A percentile compares a stretch with the other conserved stretches of the same genome.
phyloP scores from a whole-genome alignment of 108 stramenopile species.

The Chaetoceros tenuissimus region DNA sequence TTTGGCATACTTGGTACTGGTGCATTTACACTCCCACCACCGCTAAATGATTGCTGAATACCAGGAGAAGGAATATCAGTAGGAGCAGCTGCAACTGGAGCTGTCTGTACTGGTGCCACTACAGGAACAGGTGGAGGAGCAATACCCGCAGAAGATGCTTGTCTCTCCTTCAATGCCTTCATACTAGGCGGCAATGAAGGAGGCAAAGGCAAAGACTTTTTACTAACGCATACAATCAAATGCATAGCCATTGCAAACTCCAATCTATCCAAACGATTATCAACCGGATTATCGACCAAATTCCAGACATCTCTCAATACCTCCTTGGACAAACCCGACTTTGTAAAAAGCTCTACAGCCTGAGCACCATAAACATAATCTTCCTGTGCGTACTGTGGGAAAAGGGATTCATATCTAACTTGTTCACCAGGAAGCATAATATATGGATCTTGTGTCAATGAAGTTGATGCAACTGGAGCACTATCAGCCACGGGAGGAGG shows the following conservation, averaged over 20 bases:
- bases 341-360: constrained; percentile 87
- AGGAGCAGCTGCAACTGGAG: background rate
- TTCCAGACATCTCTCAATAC: constrained; percentile 72
- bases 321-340: constrained; percentile 48
- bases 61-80: background rate
- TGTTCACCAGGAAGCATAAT: constrained; percentile 66
- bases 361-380: constrained; percentile 82
- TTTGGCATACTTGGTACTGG: background rate
- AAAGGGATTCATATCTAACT: constrained; percentile 73
- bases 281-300: constrained; percentile 81
- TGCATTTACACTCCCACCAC: constrained; percentile 2
- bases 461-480: constrained; percentile 12
- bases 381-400: constrained; percentile 77
- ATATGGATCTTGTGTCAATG: constrained; percentile 76
- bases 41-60: background rate
- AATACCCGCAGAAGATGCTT: background rate
- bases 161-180: constrained; percentile 26
- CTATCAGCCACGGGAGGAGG: constrained; percentile 3
- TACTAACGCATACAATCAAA: constrained; percentile 89
- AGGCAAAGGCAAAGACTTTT: constrained; percentile 69
- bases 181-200: constrained; percentile 50
- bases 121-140: background rate
- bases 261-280: constrained; percentile 73
- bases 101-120: background rate
- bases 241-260: constrained; percentile 96